Conservation (phyloP, 2,329 filamentous ascomycete genomes). For the Aureobasidium subglaciale region DNA sequence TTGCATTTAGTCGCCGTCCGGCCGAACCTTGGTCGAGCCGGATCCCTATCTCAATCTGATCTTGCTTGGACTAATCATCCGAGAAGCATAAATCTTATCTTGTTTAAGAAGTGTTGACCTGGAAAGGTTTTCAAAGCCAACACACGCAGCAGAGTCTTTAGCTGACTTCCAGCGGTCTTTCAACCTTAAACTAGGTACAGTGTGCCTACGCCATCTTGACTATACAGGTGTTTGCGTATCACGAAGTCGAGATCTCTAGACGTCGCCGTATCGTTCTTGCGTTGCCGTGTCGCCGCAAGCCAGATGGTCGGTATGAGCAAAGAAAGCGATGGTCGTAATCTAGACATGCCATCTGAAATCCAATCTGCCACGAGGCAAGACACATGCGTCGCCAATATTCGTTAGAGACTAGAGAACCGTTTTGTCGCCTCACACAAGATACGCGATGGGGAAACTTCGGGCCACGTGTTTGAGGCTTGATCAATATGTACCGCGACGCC, state of each 20-base stretch:
- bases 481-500: constrained; percentile 9
- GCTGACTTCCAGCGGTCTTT: not conserved
- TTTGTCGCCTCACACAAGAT: constrained; percentile 9
- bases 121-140: not conserved
- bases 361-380: not conserved
- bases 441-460: constrained; percentile 13
- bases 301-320: not conserved
- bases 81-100: not conserved
- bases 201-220: not conserved
- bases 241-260: not conserved
- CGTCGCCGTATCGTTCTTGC: not conserved
- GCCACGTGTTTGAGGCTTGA: constrained; percentile 2
- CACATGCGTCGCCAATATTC: constrained; percentile 9
- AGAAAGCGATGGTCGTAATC: not conserved
- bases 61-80: not conserved
- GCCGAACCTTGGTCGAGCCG: not conserved
- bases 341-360: not conserved
- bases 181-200: not conserved
- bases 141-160: not conserved
- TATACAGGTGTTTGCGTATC: not conserved
- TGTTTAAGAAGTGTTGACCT: not conserved
- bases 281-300: not conserved
- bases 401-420: constrained; percentile 1
- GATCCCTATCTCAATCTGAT: not conserved
- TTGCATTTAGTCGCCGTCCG: too few relatives aligned